These are phyloP conservation scores for Cenococcum geophilum DNA, from an alignment of 495 filamentous ascomycete genomes.

Conservation along the genomic window DNA sequence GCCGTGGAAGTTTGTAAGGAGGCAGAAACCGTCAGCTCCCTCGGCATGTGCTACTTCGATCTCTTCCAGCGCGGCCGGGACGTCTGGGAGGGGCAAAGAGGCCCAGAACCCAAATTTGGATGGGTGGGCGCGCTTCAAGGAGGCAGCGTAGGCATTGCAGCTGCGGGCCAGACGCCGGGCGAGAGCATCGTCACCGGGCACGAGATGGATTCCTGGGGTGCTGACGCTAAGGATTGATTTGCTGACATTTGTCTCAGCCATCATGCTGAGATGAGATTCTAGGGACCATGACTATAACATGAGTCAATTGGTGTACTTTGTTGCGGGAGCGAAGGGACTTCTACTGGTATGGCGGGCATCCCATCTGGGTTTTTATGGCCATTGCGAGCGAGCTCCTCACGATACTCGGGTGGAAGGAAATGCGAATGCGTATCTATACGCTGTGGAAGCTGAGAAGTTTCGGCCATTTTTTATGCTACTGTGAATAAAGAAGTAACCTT, in stretches of 20 bases:
- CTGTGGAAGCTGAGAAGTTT: constrained; percentile 2
- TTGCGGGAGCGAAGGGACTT: too few species aligned
- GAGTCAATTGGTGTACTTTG: too few species aligned
- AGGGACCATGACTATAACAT: constrained; percentile 37
- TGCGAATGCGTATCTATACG: constrained; percentile 41
- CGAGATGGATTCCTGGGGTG: constrained; percentile 47
- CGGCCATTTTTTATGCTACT: neutral
- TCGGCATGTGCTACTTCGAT: constrained; percentile 41
- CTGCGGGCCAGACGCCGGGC: constrained; percentile 34
- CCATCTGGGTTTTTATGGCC: constrained; percentile 43
- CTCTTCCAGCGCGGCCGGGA: constrained; percentile 42
- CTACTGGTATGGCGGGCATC: constrained; percentile 43
- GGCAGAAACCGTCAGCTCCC: constrained; percentile 45
- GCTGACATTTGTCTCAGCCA: constrained; percentile 43
- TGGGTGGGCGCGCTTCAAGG: constrained; percentile 38
- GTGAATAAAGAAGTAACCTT: neutral
- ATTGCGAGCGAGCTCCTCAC: constrained; percentile 34
- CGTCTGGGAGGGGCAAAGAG: constrained; percentile 46
- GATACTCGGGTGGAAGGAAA: constrained; percentile 38
- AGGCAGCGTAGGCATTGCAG: constrained; percentile 41
- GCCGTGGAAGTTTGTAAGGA: constrained; percentile 46
- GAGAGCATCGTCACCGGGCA: constrained; percentile 35
- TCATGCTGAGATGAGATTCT: constrained; percentile 43
- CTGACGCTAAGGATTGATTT: constrained; percentile 50
- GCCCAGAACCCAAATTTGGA: constrained; percentile 47